phyloP scores from a whole-genome alignment of 257 asterid genomes.

The Schizonepeta tenuifolia region DNA sequence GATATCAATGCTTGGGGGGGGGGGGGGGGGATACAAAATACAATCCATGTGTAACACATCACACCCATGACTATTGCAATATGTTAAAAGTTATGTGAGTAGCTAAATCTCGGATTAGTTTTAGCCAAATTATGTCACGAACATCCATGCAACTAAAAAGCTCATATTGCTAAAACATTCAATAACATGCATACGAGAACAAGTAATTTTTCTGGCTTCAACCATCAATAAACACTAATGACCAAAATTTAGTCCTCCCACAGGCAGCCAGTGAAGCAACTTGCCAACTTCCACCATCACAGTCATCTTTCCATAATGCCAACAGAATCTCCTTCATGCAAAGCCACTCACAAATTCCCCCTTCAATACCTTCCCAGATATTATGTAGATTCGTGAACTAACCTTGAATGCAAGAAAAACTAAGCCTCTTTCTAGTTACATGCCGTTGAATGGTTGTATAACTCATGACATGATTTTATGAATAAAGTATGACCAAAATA shows the following conservation, averaged over 20 bases:
- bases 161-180: constrained; percentile 1
- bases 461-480: constrained; percentile 5
- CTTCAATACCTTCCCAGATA: not conserved
- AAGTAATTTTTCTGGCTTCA: constrained; percentile 18
- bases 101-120: not conserved
- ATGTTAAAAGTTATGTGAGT: not conserved
- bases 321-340: too few relatives aligned
- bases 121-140: not conserved
- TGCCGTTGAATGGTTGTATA: not conserved
- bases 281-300: constrained; percentile 5
- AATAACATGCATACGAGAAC: not conserved
- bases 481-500: not conserved
- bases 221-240: not conserved
- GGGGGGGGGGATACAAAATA: too few relatives aligned
- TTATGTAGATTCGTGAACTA: constrained; percentile 6
- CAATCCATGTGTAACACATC: not conserved
- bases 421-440: constrained; percentile 1
- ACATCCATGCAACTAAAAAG: not conserved
- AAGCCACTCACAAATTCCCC: too few relatives aligned
- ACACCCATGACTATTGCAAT: constrained; percentile 1
- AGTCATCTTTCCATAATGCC: not conserved
- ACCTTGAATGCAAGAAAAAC: not conserved
- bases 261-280: constrained; percentile 16
- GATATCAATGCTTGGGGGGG: constrained; percentile 18
- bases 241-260: constrained; percentile 2